phyloP scores from a whole-genome alignment of 2,329 filamentous ascomycete genomes.

The Aureobasidium vineae region DNA sequence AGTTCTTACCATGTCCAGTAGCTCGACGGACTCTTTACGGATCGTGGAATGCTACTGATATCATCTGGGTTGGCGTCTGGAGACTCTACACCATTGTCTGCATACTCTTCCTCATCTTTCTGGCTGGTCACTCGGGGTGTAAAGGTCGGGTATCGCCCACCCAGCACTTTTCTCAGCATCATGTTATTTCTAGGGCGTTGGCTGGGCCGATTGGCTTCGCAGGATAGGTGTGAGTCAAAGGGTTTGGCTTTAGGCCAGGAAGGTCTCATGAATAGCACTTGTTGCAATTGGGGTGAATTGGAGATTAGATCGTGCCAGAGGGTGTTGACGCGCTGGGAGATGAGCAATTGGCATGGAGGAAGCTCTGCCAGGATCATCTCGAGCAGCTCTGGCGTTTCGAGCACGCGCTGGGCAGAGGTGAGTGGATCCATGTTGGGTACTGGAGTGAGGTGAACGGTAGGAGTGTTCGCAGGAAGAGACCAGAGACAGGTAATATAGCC shows the following conservation, averaged over 20 bases:
- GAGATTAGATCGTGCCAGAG: slow-evolving; percentile 35
- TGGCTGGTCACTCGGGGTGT: slow-evolving; percentile 36
- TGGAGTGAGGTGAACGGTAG: neutral
- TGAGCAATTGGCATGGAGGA: slow-evolving; percentile 36
- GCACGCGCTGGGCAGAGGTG: slow-evolving; percentile 30
- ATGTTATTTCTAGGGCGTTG: slow-evolving; percentile 40
- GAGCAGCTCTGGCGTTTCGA: slow-evolving; percentile 42
- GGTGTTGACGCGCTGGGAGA: slow-evolving; percentile 37
- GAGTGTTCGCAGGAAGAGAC: neutral
- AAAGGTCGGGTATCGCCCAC: slow-evolving; percentile 39
- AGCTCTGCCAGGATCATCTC: slow-evolving; percentile 41
- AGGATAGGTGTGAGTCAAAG: slow-evolving; percentile 29
- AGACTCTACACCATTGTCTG: slow-evolving; percentile 7
- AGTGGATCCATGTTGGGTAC: neutral
- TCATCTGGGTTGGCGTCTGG: neutral
- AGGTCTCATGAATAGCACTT: slow-evolving; percentile 40
- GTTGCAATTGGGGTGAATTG: slow-evolving; percentile 35
- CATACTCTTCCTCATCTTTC: slow-evolving; percentile 26
- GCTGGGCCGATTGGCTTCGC: slow-evolving; percentile 31
- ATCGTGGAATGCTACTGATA: slow-evolving; percentile 2
- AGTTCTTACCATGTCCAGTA: slow-evolving; percentile 36
- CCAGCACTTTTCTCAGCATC: slow-evolving; percentile 37
- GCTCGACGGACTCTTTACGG: slow-evolving; percentile 27
- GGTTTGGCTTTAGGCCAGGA: slow-evolving; percentile 35
- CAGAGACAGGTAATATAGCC: neutral